Evolutionary conservation across 768 basidiomycete species (phyloP).

Genomic region (Coprinopsis sp.): DNA sequence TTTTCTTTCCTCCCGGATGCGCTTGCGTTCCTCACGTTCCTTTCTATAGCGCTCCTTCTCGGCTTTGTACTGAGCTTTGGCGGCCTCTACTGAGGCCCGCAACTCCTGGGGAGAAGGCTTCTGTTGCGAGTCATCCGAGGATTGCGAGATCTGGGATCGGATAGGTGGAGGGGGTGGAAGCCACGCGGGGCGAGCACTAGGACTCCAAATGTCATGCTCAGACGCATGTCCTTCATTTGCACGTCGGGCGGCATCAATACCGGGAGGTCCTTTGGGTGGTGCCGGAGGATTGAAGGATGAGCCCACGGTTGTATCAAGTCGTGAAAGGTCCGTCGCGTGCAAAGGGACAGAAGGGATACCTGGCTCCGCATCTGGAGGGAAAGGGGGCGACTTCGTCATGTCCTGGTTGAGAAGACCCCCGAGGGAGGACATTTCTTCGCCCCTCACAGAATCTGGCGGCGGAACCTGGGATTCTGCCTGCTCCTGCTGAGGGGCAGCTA

Average conservation of each 20-base stretch:
- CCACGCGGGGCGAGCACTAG: conserved; percentile 2
- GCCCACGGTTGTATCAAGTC: no score
- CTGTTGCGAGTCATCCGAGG: not conserved
- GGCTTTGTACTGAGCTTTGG: conserved; percentile 61
- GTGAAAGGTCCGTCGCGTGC: no score
- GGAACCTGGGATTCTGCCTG: conserved; percentile 12
- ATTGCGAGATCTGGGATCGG: not conserved
- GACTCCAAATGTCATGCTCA: conserved; percentile 1
- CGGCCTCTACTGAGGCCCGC: conserved; percentile 52
- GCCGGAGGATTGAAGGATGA: conserved; percentile 15
- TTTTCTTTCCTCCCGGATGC: conserved; percentile 27
- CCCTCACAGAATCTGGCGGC: no score
- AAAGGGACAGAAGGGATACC: no score
- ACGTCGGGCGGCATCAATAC: not conserved
- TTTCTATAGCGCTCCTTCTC: conserved; percentile 67
- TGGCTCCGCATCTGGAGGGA: no score
- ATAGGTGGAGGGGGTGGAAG: conserved; percentile 8
- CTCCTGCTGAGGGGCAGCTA: conserved; percentile 1
- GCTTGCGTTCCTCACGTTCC: conserved; percentile 48
- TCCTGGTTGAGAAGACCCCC: no score
- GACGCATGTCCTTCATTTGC: not conserved
- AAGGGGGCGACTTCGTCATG: no score
- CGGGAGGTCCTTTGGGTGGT: conserved; percentile 9
- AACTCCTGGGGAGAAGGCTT: conserved; percentile 30
- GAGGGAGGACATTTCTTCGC: no score